These are phyloP conservation scores for Prunella vulgaris DNA, from an alignment of 257 asterid genomes.

Conservation along the genomic window DNA sequence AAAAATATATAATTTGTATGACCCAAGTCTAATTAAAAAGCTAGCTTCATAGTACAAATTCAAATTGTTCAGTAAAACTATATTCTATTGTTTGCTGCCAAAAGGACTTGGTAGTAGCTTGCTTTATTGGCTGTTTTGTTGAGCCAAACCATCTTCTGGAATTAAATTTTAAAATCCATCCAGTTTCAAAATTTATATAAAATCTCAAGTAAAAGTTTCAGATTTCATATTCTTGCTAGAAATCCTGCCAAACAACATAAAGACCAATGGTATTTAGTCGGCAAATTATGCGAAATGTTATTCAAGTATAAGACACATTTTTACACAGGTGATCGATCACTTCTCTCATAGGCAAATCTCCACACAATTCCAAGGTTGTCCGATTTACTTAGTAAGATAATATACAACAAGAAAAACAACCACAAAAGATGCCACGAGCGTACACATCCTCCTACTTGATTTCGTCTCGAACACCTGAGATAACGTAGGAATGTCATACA, in stretches of 20 bases:
- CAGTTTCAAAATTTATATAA: too few relatives aligned
- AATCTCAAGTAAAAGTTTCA: too few relatives aligned
- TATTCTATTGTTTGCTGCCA: too few relatives aligned
- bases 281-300: slow-evolving; percentile 8
- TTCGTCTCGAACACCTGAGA: slow-evolving; percentile 88
- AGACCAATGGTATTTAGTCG: background rate
- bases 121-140: too few relatives aligned
- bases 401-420: slow-evolving; percentile 72
- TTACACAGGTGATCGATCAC: slow-evolving; percentile 13
- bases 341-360: slow-evolving; percentile 2
- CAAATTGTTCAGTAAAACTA: too few relatives aligned
- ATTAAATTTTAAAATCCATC: too few relatives aligned
- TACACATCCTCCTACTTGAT: slow-evolving; percentile 76
- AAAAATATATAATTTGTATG: too few relatives aligned
- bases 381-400: slow-evolving; percentile 62
- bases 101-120: too few relatives aligned
- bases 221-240: background rate
- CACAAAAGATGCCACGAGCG: slow-evolving; percentile 86
- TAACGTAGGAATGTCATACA: background rate
- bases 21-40: too few relatives aligned
- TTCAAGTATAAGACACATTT: slow-evolving; percentile 17
- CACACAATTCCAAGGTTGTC: slow-evolving; percentile 19
- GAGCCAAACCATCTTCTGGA: too few relatives aligned
- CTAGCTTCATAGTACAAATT: too few relatives aligned
- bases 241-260: background rate